Percentiles rank a stretch among this genome's conserved stretches.
Evolutionary conservation across 2,329 filamentous ascomycete species (phyloP).

Genomic region (Neopestalotiopsis rosae): DNA sequence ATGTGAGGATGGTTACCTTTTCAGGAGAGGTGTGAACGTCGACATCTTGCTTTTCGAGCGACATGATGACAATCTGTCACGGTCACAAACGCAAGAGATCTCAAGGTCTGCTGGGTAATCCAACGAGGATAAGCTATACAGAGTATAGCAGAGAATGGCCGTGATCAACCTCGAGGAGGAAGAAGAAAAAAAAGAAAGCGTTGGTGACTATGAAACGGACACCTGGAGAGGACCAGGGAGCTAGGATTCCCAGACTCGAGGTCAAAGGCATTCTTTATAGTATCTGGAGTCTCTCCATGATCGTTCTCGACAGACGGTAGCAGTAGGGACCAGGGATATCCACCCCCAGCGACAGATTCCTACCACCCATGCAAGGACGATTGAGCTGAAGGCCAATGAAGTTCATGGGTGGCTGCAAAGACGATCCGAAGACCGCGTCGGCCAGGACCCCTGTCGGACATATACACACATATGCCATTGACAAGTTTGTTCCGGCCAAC

Average conservation of each 20-base stretch:
- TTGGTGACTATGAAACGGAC: not conserved
- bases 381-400: slow-evolving; percentile 10
- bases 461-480: not conserved
- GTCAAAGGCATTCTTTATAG: slow-evolving; percentile 8
- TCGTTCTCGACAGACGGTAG: not conserved
- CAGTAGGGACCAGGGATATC: not conserved
- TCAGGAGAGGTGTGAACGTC: slow-evolving; percentile 12
- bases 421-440: slow-evolving; percentile 14
- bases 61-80: not conserved
- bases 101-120: no score
- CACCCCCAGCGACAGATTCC: not conserved
- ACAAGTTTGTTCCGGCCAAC: not conserved
- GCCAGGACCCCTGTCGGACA: not conserved
- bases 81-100: not conserved
- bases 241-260: not conserved
- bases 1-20: slow-evolving; percentile 7
- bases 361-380: slow-evolving; percentile 11
- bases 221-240: not conserved
- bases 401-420: slow-evolving; percentile 13
- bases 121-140: not conserved
- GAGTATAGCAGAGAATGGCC: not conserved
- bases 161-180: slow-evolving; percentile 2
- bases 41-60: slow-evolving; percentile 11
- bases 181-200: not conserved
- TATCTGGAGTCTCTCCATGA: not conserved